Evolutionary conservation across 2,329 filamentous ascomycete genomes (phyloP).

Genomic region (Diaporthe citriasiana): DNA sequence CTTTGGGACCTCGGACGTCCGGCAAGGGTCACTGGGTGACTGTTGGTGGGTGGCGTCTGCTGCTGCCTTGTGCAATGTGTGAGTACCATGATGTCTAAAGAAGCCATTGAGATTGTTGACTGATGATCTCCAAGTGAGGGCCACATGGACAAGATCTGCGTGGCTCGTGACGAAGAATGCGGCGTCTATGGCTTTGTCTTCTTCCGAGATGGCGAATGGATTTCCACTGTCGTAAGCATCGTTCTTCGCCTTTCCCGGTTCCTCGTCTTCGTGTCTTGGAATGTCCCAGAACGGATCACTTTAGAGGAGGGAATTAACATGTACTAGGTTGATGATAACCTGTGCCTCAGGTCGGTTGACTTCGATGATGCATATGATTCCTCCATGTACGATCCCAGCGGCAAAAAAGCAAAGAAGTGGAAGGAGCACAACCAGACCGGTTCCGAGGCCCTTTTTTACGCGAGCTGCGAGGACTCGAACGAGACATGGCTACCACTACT

Average conservation of each 20-base stretch:
- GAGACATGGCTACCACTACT: slow-evolving; percentile 80
- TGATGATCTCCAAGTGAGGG: slow-evolving; percentile 49
- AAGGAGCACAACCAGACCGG: slow-evolving; percentile 75
- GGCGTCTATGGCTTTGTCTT: slow-evolving; percentile 84
- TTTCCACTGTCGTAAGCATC: slow-evolving; percentile 71
- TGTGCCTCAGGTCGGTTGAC: slow-evolving; percentile 72
- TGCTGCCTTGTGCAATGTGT: slow-evolving; percentile 76
- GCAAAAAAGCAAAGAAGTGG: slow-evolving; percentile 72
- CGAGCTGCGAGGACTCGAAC: slow-evolving; percentile 76
- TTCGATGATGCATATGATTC: slow-evolving; percentile 56
- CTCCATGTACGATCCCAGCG: slow-evolving; percentile 46
- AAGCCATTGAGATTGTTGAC: neutral
- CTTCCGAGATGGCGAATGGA: slow-evolving; percentile 79
- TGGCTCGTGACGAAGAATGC: slow-evolving; percentile 75
- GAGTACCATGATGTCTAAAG: slow-evolving; percentile 41
- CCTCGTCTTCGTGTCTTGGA: no score
- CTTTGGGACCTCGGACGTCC: slow-evolving; percentile 57
- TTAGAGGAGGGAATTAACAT: no score
- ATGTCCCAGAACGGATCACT: no score
- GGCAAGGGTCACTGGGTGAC: slow-evolving; percentile 60
- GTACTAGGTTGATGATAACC: slow-evolving; percentile 70
- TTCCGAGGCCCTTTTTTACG: slow-evolving; percentile 78
- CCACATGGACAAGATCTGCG: slow-evolving; percentile 76
- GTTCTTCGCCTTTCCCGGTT: no score
- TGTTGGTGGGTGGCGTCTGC: slow-evolving; percentile 82